These are phyloP conservation scores for Diaporthe sp. DNA, from an alignment of 2,329 filamentous ascomycete genomes.

Conservation along the genomic window DNA sequence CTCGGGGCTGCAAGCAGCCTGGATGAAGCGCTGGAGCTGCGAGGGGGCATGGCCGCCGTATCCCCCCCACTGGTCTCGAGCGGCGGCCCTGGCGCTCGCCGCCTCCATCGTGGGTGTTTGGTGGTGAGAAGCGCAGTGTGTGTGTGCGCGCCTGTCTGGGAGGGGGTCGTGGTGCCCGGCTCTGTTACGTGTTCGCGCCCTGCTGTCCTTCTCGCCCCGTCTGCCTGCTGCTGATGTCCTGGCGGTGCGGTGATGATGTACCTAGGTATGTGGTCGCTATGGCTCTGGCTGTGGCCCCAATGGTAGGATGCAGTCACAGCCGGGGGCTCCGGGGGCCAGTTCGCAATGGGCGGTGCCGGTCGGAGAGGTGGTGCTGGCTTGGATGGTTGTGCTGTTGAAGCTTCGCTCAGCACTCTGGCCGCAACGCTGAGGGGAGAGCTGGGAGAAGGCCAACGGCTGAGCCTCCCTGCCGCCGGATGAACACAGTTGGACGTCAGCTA, in stretches of 20 bases:
- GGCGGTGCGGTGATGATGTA: background rate
- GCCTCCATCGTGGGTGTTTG: constrained; percentile 80
- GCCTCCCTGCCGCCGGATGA: constrained; percentile 16
- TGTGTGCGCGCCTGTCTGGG: constrained; percentile 11
- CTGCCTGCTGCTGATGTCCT: background rate
- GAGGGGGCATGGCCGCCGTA: constrained; percentile 80
- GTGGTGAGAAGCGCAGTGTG: constrained; percentile 38
- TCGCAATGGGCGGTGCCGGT: background rate
- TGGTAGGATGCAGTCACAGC: constrained; percentile 14
- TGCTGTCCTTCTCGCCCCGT: constrained; percentile 16
- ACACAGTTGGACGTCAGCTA: constrained; percentile 22
- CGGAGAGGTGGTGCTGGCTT: constrained; percentile 4
- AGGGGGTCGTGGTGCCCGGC: background rate
- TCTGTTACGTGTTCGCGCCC: constrained; percentile 33
- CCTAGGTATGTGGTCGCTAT: background rate
- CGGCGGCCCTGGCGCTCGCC: constrained; percentile 93
- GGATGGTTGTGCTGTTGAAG: constrained; percentile 21
- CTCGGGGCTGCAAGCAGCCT: constrained; percentile 95
- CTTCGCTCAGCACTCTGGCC: background rate
- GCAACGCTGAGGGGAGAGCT: constrained; percentile 11
- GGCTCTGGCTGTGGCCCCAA: constrained; percentile 8
- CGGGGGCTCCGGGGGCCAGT: background rate
- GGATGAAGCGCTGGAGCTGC: constrained; percentile 93
- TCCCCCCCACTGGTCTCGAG: constrained; percentile 92
- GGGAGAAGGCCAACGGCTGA: constrained; percentile 18